These are phyloP conservation scores for Auricularia sp. DNA, from an alignment of 768 basidiomycete genomes.

Conservation along the genomic window DNA sequence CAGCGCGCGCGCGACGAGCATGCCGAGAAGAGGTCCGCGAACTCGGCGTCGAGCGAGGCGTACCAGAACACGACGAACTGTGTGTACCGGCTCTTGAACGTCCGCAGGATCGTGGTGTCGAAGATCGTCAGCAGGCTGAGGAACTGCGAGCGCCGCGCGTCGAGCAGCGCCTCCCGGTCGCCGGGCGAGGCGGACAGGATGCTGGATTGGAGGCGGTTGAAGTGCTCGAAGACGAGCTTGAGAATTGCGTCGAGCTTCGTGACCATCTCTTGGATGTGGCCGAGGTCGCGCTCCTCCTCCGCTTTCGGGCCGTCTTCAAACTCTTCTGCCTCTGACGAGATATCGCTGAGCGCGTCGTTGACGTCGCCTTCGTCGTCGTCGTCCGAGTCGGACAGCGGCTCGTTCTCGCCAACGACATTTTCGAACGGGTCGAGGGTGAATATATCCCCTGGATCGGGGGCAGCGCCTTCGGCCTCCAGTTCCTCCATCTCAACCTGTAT, in stretches of 20 bases:
- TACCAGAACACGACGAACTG: constrained; percentile 97
- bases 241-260: constrained; percentile 86
- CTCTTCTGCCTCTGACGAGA: constrained; percentile 60
- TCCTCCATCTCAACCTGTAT: constrained; percentile 95
- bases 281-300: constrained; percentile 46
- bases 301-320: constrained; percentile 16
- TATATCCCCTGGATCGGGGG: constrained; percentile 40
- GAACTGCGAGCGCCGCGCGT: constrained; percentile 54
- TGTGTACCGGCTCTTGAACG: constrained; percentile 94
- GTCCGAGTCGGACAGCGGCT: constrained; percentile 46
- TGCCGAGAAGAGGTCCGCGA: constrained; percentile 89
- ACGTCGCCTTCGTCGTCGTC: constrained; percentile 40
- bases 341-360: constrained; percentile 52
- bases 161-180: constrained; percentile 24
- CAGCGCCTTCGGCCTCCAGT: constrained; percentile 54
- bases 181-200: not conserved
- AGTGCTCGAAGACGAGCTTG: constrained; percentile 75
- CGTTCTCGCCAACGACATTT: constrained; percentile 68
- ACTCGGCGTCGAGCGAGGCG: constrained; percentile 79
- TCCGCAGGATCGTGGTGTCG: constrained; percentile 84
- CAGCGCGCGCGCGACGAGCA: constrained; percentile 86
- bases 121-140: constrained; percentile 86
- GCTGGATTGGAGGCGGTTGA: constrained; percentile 38
- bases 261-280: constrained; percentile 76
- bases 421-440: constrained; percentile 85